These are phyloP conservation scores for Ophiostoma quercus DNA, from an alignment of 2,329 filamentous ascomycete genomes.

Conservation along the genomic window DNA sequence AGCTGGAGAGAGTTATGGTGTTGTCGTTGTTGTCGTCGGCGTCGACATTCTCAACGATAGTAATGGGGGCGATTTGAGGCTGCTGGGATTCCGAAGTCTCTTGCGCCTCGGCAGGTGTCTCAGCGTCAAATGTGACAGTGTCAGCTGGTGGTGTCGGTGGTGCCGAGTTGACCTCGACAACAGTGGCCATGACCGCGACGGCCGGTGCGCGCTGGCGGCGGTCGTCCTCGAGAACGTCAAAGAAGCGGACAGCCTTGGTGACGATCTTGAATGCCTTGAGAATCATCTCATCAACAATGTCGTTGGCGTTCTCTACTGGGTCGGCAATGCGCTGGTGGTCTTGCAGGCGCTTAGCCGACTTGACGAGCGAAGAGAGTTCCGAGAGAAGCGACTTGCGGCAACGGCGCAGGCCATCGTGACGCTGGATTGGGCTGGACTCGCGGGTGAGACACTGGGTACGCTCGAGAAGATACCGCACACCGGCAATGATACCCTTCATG, in stretches of 20 bases:
- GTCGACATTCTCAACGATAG: neutral
- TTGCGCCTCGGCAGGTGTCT: neutral
- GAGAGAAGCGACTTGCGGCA: slow-evolving; percentile 83
- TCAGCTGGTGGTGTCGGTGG: slow-evolving; percentile 62
- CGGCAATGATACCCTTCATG: slow-evolving; percentile 88
- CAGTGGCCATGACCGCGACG: slow-evolving; percentile 56
- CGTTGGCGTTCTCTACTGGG: slow-evolving; percentile 57
- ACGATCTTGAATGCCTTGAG: slow-evolving; percentile 90
- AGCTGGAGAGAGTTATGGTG: slow-evolving; percentile 33
- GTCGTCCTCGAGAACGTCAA: slow-evolving; percentile 75
- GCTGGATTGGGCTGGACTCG: slow-evolving; percentile 69
- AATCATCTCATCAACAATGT: slow-evolving; percentile 86
- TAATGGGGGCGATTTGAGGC: neutral
- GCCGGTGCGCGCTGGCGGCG: slow-evolving; percentile 45
- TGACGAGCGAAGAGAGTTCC: slow-evolving; percentile 83
- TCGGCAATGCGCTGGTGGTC: slow-evolving; percentile 55
- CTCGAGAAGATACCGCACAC: slow-evolving; percentile 84
- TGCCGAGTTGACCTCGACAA: slow-evolving; percentile 53
- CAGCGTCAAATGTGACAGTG: slow-evolving; percentile 43
- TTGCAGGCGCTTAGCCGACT: slow-evolving; percentile 79
- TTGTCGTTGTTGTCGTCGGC: slow-evolving; percentile 20
- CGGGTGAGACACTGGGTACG: slow-evolving; percentile 80
- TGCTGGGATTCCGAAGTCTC: neutral
- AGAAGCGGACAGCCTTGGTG: slow-evolving; percentile 81
- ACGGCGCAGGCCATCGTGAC: slow-evolving; percentile 68